Evolutionary conservation across 1,139 yeast genomes (phyloP).

Genomic region (Pichia sp.): DNA sequence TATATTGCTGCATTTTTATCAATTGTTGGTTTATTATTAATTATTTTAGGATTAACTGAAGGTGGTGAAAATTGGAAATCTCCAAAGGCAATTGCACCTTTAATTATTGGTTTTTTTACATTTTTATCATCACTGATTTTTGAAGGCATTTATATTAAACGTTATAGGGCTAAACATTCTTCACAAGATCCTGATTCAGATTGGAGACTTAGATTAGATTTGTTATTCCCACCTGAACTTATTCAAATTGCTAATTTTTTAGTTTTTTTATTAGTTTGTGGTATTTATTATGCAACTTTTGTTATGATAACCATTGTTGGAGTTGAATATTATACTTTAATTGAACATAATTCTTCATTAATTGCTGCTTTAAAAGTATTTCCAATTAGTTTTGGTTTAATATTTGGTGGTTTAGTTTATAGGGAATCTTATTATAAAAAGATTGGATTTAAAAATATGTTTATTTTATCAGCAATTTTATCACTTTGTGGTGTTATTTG

Average conservation of each 20-base stretch:
- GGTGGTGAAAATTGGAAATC: conserved; percentile 32
- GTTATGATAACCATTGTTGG: conserved; percentile 10
- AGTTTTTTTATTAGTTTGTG: conserved; percentile 12
- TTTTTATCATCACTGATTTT: conserved; percentile 19
- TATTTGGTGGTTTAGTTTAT: conserved; percentile 14
- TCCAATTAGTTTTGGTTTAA: conserved; percentile 21
- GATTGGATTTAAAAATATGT: conserved; percentile 19
- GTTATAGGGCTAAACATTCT: conserved; percentile 14
- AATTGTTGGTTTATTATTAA: conserved; percentile 29
- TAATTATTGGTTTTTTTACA: conserved; percentile 27
- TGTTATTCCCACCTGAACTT: conserved; percentile 22
- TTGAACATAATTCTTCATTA: conserved; percentile 22
- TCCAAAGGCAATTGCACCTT: conserved; percentile 29
- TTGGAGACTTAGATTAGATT: conserved; percentile 18
- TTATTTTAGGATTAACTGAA: conserved; percentile 33
- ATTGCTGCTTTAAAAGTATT: conserved; percentile 28
- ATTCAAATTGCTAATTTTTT: conserved; percentile 19
- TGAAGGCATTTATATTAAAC: conserved; percentile 17
- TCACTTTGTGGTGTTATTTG: conserved; percentile 21
- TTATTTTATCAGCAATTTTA: conserved; percentile 18
- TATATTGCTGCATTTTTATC: conserved; percentile 26
- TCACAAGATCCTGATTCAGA: not conserved
- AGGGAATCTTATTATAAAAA: conserved; percentile 10
- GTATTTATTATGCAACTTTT: conserved; percentile 11
- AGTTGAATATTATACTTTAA: conserved; percentile 17